phyloP scores from a whole-genome alignment of 257 asterid species.

The Solanum dulcamara region DNA sequence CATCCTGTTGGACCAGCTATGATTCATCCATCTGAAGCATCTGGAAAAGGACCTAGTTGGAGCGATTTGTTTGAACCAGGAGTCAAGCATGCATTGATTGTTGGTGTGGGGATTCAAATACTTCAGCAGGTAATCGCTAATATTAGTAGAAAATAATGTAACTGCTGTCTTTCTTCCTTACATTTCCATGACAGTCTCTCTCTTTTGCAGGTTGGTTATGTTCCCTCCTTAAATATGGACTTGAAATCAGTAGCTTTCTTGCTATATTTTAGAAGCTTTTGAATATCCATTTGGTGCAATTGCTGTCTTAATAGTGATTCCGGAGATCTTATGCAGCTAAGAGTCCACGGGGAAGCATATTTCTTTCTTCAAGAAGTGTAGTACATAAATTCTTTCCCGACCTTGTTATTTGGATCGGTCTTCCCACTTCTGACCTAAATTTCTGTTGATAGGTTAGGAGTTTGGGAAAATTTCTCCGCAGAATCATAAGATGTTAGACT shows the following conservation, averaged over 20 bases:
- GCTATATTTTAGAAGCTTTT: neutral
- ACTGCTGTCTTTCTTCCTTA: neutral
- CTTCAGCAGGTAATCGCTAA: slow-evolving; percentile 51
- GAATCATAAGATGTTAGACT: neutral
- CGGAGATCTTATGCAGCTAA: neutral
- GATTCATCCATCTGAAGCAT: slow-evolving; percentile 29
- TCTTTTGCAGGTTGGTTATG: neutral
- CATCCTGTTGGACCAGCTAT: slow-evolving; percentile 37
- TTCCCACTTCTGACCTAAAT: neutral
- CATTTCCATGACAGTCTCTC: neutral
- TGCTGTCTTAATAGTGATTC: neutral
- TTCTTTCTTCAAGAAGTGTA: neutral
- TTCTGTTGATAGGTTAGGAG: neutral
- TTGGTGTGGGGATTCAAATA: slow-evolving; percentile 53
- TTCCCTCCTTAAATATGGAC: neutral
- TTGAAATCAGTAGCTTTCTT: neutral
- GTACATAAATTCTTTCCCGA: neutral
- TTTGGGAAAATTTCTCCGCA: neutral
- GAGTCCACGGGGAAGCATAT: neutral
- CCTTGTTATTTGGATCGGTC: neutral
- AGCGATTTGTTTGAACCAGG: slow-evolving; percentile 48
- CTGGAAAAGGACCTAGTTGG: slow-evolving; percentile 31
- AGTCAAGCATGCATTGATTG: slow-evolving; percentile 53
- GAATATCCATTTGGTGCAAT: neutral
- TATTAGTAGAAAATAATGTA: neutral